Base-by-base conservation (phyloP, 1,139 yeast species). In the Tardiomyces blankii region DNA sequence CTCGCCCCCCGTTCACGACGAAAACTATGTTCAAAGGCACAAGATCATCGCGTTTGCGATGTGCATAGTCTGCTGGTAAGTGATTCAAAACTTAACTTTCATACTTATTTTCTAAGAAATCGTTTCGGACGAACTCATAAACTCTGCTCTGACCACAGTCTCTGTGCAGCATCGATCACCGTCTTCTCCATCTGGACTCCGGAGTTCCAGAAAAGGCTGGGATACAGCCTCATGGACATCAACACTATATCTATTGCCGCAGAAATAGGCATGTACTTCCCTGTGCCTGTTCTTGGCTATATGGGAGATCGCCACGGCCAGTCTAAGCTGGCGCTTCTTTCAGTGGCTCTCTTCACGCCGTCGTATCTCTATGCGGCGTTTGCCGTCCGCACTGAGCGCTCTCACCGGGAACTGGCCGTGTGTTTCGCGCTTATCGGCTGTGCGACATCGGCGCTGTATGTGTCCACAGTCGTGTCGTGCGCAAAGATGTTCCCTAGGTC, bases 241-340 rank as follows among this genome's bases (percentile, higher is more conserved):
- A 91, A 91, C 65, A 65, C 78, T 49, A 78, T 91, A 16, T 84
- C 94, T 6, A 82, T 89, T 38, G 69, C 78, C 19, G 80, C 85
- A 39, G 83, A 85, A 28, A 65, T 84, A 45, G 96, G 96, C 2
- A 80, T 86, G 78, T 91, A 91, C 62, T 64, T 88, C 46, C 82
- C 93, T 16, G 77, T 89, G 5, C 96, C 97, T 0, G 60, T 82
- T 0, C 66, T 89, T 42, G 98, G 98, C 0, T 78, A 83, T 54
- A 64, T 85, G 42, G 89, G 94, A 1, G 97, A 91, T 62, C 68
- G 78, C 23, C 84, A 82, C 58, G 96, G 96, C 0, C 93, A 95
- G 1, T 82, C 85, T 13, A 60, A 83, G 23, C 64, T 89, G 42
- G 80, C 91, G 3, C 55, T 82, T 19, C 59, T 84, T 28, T 77